These are phyloP conservation scores for Amborella trichopoda DNA, from an alignment of 164 flowering plant genomes.

Conservation along the genomic window DNA sequence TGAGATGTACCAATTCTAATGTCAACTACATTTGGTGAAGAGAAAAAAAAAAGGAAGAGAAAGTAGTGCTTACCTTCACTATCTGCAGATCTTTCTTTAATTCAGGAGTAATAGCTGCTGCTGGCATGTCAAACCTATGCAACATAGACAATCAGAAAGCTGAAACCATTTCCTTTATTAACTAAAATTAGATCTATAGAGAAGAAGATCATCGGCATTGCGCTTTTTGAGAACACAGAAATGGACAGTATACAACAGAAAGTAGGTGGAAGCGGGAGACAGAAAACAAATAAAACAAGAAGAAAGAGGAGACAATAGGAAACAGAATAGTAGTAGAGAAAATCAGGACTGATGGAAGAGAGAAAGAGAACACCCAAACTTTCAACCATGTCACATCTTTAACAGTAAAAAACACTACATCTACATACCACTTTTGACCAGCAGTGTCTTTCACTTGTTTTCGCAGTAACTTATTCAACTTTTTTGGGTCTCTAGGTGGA, in stretches of 20 bases:
- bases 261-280: too few species aligned
- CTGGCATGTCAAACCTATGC: constrained; percentile 92
- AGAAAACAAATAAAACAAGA: too few species aligned
- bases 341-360: too few species aligned
- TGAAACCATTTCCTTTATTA: too few species aligned
- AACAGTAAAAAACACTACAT: background rate
- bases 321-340: background rate
- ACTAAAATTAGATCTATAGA: too few species aligned
- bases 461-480: constrained; percentile 47
- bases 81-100: constrained; percentile 71
- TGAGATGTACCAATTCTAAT: too few species aligned
- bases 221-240: too few species aligned
- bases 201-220: too few species aligned
- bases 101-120: constrained; percentile 72
- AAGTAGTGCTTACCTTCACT: constrained; percentile 41
- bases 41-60: background rate
- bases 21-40: background rate
- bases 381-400: background rate
- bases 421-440: constrained; percentile 53
- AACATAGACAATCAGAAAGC: background rate
- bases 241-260: too few species aligned
- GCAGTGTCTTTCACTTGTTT: constrained; percentile 73
- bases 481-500: constrained; percentile 63
- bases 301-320: background rate
- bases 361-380: too few species aligned